Conservation (phyloP, 2,329 filamentous ascomycete species). For the Aspergillus sp. region DNA sequence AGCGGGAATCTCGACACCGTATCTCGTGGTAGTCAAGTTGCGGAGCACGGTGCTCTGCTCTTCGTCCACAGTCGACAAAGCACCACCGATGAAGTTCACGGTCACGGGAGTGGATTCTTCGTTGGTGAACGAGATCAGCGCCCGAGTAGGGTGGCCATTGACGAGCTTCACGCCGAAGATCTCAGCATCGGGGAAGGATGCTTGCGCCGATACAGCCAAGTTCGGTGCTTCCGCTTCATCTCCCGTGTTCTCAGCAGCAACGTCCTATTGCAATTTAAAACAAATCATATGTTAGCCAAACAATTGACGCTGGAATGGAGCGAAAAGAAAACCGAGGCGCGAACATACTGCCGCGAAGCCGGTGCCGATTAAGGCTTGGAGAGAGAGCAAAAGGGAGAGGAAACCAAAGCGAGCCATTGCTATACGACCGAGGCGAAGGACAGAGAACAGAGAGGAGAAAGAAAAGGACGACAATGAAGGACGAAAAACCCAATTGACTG, state of each 20-base stretch:
- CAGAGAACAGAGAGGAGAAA: constrained; percentile 2
- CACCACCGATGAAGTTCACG: constrained; percentile 68
- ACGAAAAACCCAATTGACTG: background rate
- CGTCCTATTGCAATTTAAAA: constrained; percentile 30
- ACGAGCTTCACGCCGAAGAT: constrained; percentile 93
- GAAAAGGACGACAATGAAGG: constrained; percentile 1
- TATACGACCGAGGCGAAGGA: constrained; percentile 15
- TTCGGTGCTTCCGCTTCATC: constrained; percentile 56
- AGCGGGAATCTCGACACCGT: constrained; percentile 63
- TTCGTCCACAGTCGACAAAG: constrained; percentile 55
- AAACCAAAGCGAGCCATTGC: constrained; percentile 68
- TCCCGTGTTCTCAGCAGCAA: constrained; percentile 55
- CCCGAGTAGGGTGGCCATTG: constrained; percentile 80
- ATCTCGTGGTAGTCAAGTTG: constrained; percentile 74
- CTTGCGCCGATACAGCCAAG: constrained; percentile 47
- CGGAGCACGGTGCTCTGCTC: constrained; percentile 56
- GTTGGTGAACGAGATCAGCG: constrained; percentile 76
- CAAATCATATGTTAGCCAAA: constrained; percentile 8
- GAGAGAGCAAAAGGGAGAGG: constrained; percentile 61
- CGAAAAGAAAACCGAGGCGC: constrained; percentile 4
- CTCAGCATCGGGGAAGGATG: constrained; percentile 59
- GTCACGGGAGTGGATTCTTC: constrained; percentile 67
- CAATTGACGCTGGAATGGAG: constrained; percentile 14
- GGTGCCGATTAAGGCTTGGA: constrained; percentile 58
- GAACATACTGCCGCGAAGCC: constrained; percentile 54